Percentiles rank a stretch among this genome's conserved stretches.
phyloP scores from a whole-genome alignment of 331 rosid genomes.

The Quercus lobata region DNA sequence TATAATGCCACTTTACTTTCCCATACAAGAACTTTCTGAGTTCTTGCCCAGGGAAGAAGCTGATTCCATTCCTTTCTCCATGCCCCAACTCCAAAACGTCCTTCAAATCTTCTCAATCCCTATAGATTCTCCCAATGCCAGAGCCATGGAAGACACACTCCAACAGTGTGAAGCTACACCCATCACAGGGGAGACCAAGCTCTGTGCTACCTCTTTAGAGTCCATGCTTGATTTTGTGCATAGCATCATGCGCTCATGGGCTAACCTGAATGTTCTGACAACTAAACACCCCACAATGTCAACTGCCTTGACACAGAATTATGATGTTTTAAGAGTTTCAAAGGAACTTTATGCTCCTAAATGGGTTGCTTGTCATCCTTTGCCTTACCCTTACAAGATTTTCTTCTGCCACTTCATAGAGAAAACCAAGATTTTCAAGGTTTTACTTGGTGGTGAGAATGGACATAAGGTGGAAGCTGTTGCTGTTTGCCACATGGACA shows the following conservation, averaged over 20 bases:
- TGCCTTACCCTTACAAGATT: slow-evolving; percentile 45
- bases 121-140: slow-evolving; percentile 34
- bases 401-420: slow-evolving; percentile 52
- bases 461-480: slow-evolving; percentile 45
- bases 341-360: slow-evolving; percentile 42
- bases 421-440: slow-evolving; percentile 46
- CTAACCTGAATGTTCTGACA: slow-evolving; percentile 22
- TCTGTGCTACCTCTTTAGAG: slow-evolving; percentile 53
- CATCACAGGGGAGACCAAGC: slow-evolving; percentile 47
- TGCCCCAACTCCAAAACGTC: slow-evolving; percentile 37
- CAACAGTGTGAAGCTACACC: slow-evolving; percentile 34
- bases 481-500: slow-evolving; percentile 59
- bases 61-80: slow-evolving; percentile 54
- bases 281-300: slow-evolving; percentile 32
- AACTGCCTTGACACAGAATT: slow-evolving; percentile 32
- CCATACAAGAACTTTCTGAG: slow-evolving; percentile 26
- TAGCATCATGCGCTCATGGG: slow-evolving; percentile 24
- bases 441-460: slow-evolving; percentile 32
- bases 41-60: slow-evolving; percentile 40
- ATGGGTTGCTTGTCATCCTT: slow-evolving; percentile 56
- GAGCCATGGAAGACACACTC: slow-evolving; percentile 35
- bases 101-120: slow-evolving; percentile 53
- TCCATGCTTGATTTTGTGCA: slow-evolving; percentile 44
- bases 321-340: slow-evolving; percentile 34
- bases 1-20: slow-evolving; percentile 49